Evolutionary conservation across 2,329 filamentous ascomycete genomes (phyloP).

Genomic region (Talaromyces atroroseus): DNA sequence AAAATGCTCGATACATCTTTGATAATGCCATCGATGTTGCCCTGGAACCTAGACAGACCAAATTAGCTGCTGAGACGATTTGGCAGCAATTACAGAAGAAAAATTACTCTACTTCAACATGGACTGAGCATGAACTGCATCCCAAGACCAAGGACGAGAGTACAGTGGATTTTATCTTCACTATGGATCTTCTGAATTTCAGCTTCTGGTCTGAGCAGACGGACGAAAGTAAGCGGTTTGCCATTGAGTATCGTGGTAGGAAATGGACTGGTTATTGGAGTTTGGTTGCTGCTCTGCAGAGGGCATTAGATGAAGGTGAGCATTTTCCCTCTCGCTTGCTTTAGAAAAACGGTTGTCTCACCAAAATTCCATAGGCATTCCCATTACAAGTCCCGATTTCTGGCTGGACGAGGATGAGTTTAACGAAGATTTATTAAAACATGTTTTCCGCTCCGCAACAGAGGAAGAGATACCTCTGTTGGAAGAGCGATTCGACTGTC

Average conservation of each 20-base stretch:
- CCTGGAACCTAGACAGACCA: slow-evolving; percentile 75
- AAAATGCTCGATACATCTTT: slow-evolving; percentile 78
- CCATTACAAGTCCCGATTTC: slow-evolving; percentile 81
- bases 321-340: slow-evolving; percentile 15
- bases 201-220: slow-evolving; percentile 82
- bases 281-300: slow-evolving; percentile 76
- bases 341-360: too few species aligned
- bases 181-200: slow-evolving; percentile 95
- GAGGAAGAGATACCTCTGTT: slow-evolving; percentile 83
- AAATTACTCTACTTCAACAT: slow-evolving; percentile 75
- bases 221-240: slow-evolving; percentile 65
- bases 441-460: slow-evolving; percentile 82
- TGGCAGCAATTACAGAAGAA: slow-evolving; percentile 77
- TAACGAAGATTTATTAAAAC: slow-evolving; percentile 64
- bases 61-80: slow-evolving; percentile 73
- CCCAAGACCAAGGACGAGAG: slow-evolving; percentile 73
- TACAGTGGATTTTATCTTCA: slow-evolving; percentile 89
- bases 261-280: slow-evolving; percentile 95
- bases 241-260: slow-evolving; percentile 73
- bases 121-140: slow-evolving; percentile 85
- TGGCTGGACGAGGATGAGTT: slow-evolving; percentile 76
- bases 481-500: slow-evolving; percentile 66
- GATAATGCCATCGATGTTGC: slow-evolving; percentile 92
- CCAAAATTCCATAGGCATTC: slow-evolving; percentile 56
- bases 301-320: slow-evolving; percentile 80